Evolutionary conservation across 2,329 filamentous ascomycete genomes (phyloP).

Genomic region (Trichophaea hybrida): DNA sequence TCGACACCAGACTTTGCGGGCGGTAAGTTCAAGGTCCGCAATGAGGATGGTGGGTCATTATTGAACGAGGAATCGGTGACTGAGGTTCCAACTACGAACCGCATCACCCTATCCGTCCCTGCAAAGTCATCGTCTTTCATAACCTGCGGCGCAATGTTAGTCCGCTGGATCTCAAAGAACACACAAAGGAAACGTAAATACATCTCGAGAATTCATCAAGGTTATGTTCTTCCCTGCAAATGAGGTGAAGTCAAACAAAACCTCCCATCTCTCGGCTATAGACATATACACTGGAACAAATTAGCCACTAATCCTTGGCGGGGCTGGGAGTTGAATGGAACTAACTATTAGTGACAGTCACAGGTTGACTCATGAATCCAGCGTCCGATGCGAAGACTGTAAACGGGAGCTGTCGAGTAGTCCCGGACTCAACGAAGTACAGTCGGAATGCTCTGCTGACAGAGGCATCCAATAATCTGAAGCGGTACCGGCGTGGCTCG

Average conservation of each 20-base stretch:
- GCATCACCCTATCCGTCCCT: slow-evolving; percentile 40
- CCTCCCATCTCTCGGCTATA: slow-evolving; percentile 45
- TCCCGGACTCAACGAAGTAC: slow-evolving; percentile 9
- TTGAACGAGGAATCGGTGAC: slow-evolving; percentile 33
- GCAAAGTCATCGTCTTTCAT: slow-evolving; percentile 35
- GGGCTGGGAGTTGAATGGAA: too few species aligned
- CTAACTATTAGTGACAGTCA: slow-evolving; percentile 28
- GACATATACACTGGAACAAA: slow-evolving; percentile 32
- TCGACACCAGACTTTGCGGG: slow-evolving; percentile 31
- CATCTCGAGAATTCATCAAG: slow-evolving; percentile 33
- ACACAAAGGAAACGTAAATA: background rate
- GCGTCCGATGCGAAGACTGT: slow-evolving; percentile 42
- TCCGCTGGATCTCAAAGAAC: slow-evolving; percentile 28
- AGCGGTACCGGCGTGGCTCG: slow-evolving; percentile 46
- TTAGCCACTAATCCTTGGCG: too few species aligned
- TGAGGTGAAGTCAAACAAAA: slow-evolving; percentile 42
- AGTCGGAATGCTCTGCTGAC: slow-evolving; percentile 39
- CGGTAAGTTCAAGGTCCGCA: slow-evolving; percentile 34
- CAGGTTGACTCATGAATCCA: slow-evolving; percentile 38
- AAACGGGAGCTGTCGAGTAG: slow-evolving; percentile 34
- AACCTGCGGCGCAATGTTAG: background rate
- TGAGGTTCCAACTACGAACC: slow-evolving; percentile 37
- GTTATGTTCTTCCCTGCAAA: slow-evolving; percentile 39
- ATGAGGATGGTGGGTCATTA: slow-evolving; percentile 28
- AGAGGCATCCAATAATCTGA: slow-evolving; percentile 41